Evolutionary conservation across 2,329 filamentous ascomycete genomes (phyloP), one percentile per base, ranked within the genome.

Genomic region (Phyllosticta citribraziliensis): DNA sequence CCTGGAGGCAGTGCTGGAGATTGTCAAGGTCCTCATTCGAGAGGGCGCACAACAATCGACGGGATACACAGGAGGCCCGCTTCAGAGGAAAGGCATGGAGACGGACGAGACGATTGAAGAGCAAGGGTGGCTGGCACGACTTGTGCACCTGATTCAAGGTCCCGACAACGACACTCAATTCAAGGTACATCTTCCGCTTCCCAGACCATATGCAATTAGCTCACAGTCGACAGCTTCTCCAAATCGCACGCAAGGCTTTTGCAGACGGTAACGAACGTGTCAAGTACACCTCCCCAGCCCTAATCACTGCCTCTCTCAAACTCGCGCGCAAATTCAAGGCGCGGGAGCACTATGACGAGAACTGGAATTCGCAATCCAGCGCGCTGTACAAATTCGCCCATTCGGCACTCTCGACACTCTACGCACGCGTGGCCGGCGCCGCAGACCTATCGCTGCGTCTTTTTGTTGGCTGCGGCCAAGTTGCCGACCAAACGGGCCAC

Each of bases 21-120:
- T 96, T 33, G 79, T 97, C 56, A 89, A 89, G 66, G 94, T 99
- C 0, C 79, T 99, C 40, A 94, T 99, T 72, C 94, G 91, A 68
- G 94, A 99, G 76, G 92, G 93, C 12, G 87, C 89, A 14, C 92
- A 96, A 69, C 73, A 77, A 59, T 85, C 89, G n/a, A 83, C 85
- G 55, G 90, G 90, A 30, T 97, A 97, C 68, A 87, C 92, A 0
- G 89, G 90, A 3, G 85, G 88, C 50, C 84, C 88, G 5, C 76
- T 80, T 14, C 89, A 93, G 70, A 82, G 90, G 65, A 86, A 91
- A 64, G 84, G 84, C 20, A 79, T 83, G 55, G 95, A 99, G 78
- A 97, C 94, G 0, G 94, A 99, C 64, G 95, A 99, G 77, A 97
- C 93, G 0, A 86, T 97, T 69, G 93, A 99, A 75, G 94, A 99